These are phyloP conservation scores for Phlyctochytrium arcticum DNA, from an alignment of 192 early-diverging fungal species.

Conservation along the genomic window DNA sequence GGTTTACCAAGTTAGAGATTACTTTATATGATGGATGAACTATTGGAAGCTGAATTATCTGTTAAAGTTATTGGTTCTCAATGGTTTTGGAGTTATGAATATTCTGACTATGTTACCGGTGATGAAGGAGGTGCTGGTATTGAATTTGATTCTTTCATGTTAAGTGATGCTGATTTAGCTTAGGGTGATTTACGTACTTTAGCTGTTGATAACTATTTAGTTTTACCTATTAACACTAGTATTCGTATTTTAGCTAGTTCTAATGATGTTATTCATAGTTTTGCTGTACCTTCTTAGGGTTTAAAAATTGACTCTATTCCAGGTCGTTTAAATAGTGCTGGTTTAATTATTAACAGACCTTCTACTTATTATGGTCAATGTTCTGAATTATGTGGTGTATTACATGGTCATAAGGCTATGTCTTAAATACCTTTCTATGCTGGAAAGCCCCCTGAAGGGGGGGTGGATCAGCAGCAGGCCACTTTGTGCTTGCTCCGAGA, in stretches of 20 bases:
- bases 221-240: constrained; percentile 42
- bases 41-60: constrained; percentile 33
- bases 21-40: constrained; percentile 42
- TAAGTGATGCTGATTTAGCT: constrained; percentile 36
- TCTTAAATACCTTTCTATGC: no score
- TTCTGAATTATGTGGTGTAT: constrained; percentile 38
- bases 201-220: constrained; percentile 38
- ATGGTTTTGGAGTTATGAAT: constrained; percentile 42
- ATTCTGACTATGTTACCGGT: constrained; percentile 31
- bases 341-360: constrained; percentile 36
- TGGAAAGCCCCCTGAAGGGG: no score
- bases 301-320: constrained; percentile 34
- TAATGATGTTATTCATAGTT: constrained; percentile 41
- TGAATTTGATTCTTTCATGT: constrained; percentile 43
- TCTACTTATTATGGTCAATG: constrained; percentile 42
- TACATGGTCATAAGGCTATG: constrained; percentile 38
- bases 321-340: constrained; percentile 29
- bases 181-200: constrained; percentile 37
- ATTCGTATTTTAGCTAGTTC: constrained; percentile 39
- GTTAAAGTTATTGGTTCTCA: constrained; percentile 35
- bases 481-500: no score
- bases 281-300: constrained; percentile 38
- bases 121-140: constrained; percentile 17
- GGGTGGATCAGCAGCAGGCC: no score
- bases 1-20: constrained; percentile 37